Conservation (phyloP, 495 filamentous ascomycete species). For the Xylaria telfairii region DNA sequence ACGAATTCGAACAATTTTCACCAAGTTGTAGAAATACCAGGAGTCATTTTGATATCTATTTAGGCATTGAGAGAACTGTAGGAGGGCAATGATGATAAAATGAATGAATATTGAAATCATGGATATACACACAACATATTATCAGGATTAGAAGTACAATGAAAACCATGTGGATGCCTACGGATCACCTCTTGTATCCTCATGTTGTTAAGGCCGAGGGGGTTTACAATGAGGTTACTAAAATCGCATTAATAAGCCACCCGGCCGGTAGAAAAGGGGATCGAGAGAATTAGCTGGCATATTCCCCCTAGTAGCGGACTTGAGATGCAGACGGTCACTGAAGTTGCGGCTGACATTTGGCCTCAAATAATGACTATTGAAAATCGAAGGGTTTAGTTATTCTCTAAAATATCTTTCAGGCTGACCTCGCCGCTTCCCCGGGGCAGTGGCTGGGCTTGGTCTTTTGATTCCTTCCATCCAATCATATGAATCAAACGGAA, state of each 20-base stretch:
- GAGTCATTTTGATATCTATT: neutral
- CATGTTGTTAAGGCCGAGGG: neutral
- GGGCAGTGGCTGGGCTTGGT: slow-evolving; percentile 77
- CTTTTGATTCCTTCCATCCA: slow-evolving; percentile 88
- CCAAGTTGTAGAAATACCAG: too few relatives aligned
- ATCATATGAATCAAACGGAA: slow-evolving; percentile 96
- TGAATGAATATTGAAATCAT: neutral
- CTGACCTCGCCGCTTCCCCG: slow-evolving; percentile 84
- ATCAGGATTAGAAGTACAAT: neutral
- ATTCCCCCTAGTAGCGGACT: neutral
- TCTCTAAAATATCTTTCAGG: slow-evolving; percentile 79
- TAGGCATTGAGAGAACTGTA: neutral
- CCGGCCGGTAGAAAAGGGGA: neutral
- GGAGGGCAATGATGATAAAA: neutral
- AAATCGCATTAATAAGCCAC: neutral
- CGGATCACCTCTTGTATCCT: neutral
- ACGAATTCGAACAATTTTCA: too few relatives aligned
- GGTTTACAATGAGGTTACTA: neutral
- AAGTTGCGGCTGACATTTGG: neutral
- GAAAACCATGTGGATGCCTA: neutral
- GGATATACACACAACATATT: neutral
- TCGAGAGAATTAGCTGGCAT: neutral
- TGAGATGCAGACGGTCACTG: neutral
- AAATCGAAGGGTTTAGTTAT: slow-evolving; percentile 33
- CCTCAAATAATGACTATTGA: neutral